A percentile compares a stretch with the other conserved stretches of the same genome.
phyloP scores from a whole-genome alignment of 768 basidiomycete species.

The Harrya chromipes region DNA sequence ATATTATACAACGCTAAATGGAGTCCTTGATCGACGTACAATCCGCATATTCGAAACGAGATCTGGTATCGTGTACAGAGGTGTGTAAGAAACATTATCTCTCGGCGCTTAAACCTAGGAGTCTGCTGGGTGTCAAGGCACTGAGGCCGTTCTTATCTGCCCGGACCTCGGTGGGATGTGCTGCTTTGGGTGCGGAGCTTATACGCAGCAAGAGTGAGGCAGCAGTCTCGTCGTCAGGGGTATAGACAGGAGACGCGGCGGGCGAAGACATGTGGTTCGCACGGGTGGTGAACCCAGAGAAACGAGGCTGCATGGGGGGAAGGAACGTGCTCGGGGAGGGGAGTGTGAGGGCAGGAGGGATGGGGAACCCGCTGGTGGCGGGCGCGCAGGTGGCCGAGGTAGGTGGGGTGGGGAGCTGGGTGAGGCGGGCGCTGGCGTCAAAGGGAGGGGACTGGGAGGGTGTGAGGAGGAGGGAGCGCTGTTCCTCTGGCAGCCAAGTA shows the following conservation, averaged over 20 bases:
- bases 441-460: slow-evolving; percentile 35
- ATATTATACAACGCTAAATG: slow-evolving; percentile 3
- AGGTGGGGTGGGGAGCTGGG: slow-evolving; percentile 54
- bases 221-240: slow-evolving; percentile 67
- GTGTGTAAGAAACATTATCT: slow-evolving; percentile 1
- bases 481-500: slow-evolving; percentile 53
- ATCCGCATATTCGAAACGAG: background rate
- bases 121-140: slow-evolving; percentile 27
- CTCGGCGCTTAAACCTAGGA: slow-evolving; percentile 21
- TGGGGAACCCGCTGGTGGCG: slow-evolving; percentile 27
- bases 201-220: slow-evolving; percentile 68
- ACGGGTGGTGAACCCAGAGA: slow-evolving; percentile 22
- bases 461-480: slow-evolving; percentile 32
- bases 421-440: slow-evolving; percentile 15
- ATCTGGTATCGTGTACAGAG: background rate
- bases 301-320: slow-evolving; percentile 19
- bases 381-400: slow-evolving; percentile 51
- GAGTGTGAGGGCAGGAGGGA: slow-evolving; percentile 43
- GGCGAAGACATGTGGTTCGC: slow-evolving; percentile 19
- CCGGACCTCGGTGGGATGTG: background rate
- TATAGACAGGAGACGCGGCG: slow-evolving; percentile 22
- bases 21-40: background rate
- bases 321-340: slow-evolving; percentile 29
- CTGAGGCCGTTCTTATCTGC: background rate
- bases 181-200: slow-evolving; percentile 30